A percentile compares a stretch with the other conserved stretches of the same genome.
Evolutionary conservation across 257 asterid genomes (phyloP).

Genomic region (Jaltomata sinuosa): DNA sequence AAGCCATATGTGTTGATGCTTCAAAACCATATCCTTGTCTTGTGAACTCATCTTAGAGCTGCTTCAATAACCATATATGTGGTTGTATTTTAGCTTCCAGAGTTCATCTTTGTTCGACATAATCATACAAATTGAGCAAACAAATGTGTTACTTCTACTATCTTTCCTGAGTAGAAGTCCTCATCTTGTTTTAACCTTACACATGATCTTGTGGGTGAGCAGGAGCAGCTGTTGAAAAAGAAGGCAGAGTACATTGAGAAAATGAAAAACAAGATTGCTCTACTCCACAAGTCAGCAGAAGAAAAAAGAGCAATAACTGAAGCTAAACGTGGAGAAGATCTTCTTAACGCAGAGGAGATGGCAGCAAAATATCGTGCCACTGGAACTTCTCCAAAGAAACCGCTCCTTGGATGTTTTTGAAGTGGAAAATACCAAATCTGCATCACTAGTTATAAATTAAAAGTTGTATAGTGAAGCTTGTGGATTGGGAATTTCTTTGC

Average conservation of each 20-base stretch:
- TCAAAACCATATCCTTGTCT: neutral
- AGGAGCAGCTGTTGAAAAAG: conserved; percentile 78
- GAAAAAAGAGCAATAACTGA: conserved; percentile 65
- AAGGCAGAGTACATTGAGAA: conserved; percentile 70
- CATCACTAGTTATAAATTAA: neutral
- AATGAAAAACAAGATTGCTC: conserved; percentile 65
- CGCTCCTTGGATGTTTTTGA: conserved; percentile 60
- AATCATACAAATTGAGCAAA: neutral
- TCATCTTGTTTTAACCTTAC: neutral
- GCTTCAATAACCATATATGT: neutral
- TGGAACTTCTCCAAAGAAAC: conserved; percentile 71
- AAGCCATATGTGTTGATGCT: neutral
- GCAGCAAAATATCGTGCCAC: conserved; percentile 85
- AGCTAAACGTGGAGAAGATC: conserved; percentile 76
- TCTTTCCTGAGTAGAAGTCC: neutral
- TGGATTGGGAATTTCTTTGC: conserved; percentile 16
- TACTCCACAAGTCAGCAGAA: conserved; percentile 73
- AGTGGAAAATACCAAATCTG: conserved; percentile 7
- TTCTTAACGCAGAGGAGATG: conserved; percentile 79
- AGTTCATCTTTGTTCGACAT: neutral
- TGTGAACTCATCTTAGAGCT: neutral
- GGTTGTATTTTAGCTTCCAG: neutral
- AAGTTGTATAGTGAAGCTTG: conserved; percentile 22
- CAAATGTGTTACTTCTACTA: neutral
- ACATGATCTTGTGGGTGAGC: neutral